Evolutionary conservation across 1,284 basidiomycete genomes (phyloP).

Genomic region (Naganishia albida): DNA sequence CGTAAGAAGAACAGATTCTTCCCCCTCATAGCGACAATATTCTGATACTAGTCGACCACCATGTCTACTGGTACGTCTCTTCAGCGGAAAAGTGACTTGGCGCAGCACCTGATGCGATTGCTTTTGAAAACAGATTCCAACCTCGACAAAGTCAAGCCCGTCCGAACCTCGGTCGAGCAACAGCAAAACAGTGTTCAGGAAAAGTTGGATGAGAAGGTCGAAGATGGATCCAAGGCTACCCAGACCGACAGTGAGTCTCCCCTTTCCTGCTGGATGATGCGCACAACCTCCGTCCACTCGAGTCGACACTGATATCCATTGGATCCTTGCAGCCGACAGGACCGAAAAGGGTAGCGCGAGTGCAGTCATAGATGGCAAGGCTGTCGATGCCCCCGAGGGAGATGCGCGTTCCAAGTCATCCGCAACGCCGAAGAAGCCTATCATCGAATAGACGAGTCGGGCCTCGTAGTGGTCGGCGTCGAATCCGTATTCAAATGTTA

Average conservation of each 20-base stretch:
- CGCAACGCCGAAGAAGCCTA: no score
- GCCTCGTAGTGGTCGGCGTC: no score
- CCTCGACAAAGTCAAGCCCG: neutral
- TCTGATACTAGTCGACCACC: neutral
- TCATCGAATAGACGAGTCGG: no score
- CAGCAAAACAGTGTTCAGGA: neutral
- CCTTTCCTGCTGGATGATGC: neutral
- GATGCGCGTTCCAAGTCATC: no score
- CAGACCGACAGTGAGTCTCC: neutral
- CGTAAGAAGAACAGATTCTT: no score
- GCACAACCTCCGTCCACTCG: neutral
- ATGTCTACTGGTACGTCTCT: neutral
- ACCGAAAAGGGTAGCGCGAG: neutral
- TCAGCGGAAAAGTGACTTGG: neutral
- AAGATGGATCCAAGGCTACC: neutral
- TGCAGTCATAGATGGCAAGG: neutral
- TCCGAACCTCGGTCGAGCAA: neutral
- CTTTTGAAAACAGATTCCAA: neutral
- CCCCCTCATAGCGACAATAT: no score
- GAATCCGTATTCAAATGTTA: no score
- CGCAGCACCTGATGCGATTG: neutral
- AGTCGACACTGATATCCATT: neutral
- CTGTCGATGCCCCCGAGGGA: neutral
- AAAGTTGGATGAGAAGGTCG: neutral
- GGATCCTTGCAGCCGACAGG: neutral